Evolutionary conservation across 495 filamentous ascomycete species (phyloP).

Genomic region (Aspergillus wentii): DNA sequence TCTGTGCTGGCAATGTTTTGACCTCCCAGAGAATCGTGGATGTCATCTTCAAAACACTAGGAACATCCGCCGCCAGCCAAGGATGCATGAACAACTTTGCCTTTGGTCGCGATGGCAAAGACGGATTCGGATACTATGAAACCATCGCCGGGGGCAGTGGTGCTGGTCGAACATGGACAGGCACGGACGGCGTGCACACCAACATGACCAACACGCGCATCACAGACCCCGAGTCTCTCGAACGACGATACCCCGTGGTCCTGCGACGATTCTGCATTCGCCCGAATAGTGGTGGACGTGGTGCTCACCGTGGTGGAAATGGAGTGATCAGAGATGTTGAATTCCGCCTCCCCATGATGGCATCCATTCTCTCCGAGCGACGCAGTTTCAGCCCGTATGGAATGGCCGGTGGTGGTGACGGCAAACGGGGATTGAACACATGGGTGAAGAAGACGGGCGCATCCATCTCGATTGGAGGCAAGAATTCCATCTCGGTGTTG

Average conservation of each 20-base stretch:
- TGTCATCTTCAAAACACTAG: constrained; percentile 80
- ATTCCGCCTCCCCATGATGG: no score
- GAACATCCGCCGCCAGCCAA: constrained; percentile 80
- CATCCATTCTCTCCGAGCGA: no score
- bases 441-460: no score
- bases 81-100: constrained; percentile 78
- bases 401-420: no score
- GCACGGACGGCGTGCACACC: constrained; percentile 79
- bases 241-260: constrained; percentile 85
- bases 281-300: constrained; percentile 41
- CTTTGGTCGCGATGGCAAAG: constrained; percentile 33
- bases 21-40: constrained; percentile 87
- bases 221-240: constrained; percentile 87
- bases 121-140: constrained; percentile 91
- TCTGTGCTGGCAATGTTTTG: constrained; percentile 70
- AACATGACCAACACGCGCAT: constrained; percentile 98
- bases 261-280: constrained; percentile 75
- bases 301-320: constrained; percentile 26
- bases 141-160: constrained; percentile 88
- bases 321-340: no score
- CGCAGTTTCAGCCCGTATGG: no score
- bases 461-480: no score
- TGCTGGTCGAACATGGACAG: constrained; percentile 75
- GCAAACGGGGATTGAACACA: no score
- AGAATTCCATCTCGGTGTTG: no score